These are phyloP conservation scores for Neotropicomus parvogracilis DNA, from an alignment of 1,284 basidiomycete species.

Conservation along the genomic window DNA sequence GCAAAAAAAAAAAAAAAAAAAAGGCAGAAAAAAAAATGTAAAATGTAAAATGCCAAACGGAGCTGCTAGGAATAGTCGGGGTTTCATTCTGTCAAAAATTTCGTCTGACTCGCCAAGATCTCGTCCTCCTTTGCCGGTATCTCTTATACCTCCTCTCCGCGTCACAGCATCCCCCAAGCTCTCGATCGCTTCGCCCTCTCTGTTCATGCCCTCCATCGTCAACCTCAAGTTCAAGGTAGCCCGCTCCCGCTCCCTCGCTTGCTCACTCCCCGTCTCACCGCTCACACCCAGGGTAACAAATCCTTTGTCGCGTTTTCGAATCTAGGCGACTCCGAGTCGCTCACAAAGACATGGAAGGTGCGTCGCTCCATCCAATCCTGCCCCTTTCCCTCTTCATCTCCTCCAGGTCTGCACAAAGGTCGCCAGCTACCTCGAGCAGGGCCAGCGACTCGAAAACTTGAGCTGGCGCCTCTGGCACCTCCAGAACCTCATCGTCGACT, in stretches of 20 bases:
- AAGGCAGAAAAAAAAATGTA: too few relatives aligned
- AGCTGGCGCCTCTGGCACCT: constrained; percentile 86
- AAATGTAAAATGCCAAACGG: constrained; percentile 26
- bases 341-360: constrained; percentile 86
- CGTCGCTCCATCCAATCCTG: constrained; percentile 5
- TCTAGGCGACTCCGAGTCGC: constrained; percentile 72
- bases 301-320: constrained; percentile 87
- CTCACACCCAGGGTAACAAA: constrained; percentile 69
- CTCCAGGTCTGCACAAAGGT: constrained; percentile 77
- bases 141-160: constrained; percentile 23
- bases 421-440: constrained; percentile 81
- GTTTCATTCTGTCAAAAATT: constrained; percentile 32
- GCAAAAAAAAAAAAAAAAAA: too few relatives aligned
- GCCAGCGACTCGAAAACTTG: constrained; percentile 81
- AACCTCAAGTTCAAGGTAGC: constrained; percentile 81
- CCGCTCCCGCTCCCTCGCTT: constrained; percentile 21
- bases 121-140: constrained; percentile 16
- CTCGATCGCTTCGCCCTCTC: constrained; percentile 22
- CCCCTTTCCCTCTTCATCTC: constrained; percentile 7
- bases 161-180: constrained; percentile 8
- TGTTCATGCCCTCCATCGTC: constrained; percentile 72
- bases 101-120: constrained; percentile 9
- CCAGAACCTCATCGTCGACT: constrained; percentile 82
- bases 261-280: too few relatives aligned
- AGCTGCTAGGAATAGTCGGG: constrained; percentile 30